Base-by-base conservation (phyloP, 2,329 filamentous ascomycete genomes). In the Talaromyces verruculosus region DNA sequence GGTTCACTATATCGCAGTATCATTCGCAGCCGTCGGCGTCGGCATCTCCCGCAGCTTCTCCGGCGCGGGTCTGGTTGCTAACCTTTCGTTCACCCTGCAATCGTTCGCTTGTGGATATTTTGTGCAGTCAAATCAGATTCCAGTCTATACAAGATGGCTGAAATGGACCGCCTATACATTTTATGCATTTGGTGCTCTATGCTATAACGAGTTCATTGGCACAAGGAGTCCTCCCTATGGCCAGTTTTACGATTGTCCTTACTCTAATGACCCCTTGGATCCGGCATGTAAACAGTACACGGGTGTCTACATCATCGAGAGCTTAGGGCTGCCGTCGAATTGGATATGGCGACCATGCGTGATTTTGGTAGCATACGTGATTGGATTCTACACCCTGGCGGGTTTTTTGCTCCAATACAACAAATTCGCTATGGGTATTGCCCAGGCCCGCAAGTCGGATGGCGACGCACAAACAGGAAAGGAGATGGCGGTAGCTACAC, bases 71-170 rank as follows among this genome's bases (percentile, higher is more conserved):
- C 74, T 93, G 28, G 87, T 92, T 57, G 89, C 87, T 10, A 93
- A 93, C 70, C 77, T 93, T 58, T 85, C 83, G 0, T 93, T 88
- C 70, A 93, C 91, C 0, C 69, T 93, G 22, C 91, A 93, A 72
- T 89, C 85, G 1, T 87, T 92, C 80, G 88, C 88, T 0, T 92
- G 90, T 68, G 91, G 91, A 0, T 92, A 89, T 75, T 93, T 93
- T 69, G 87, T 93, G 15, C 90, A 93, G 74, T 83, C 84, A 11
- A 87, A 91, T 63, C 87, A 88, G 5, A 90, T 93, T 3, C 89
- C 91, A 0, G 81, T 93, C 0, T 93, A 92, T 71, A 86, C 92
- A n/a, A 83, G 90, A 64, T 93, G 91, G 91, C 79, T 91, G 1
- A 93, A 92, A 67, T 80, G 78, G 78, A 73, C 71, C 3, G 73